Conservation (phyloP, 2,329 filamentous ascomycete species). For the Talaromyces islandicus region DNA sequence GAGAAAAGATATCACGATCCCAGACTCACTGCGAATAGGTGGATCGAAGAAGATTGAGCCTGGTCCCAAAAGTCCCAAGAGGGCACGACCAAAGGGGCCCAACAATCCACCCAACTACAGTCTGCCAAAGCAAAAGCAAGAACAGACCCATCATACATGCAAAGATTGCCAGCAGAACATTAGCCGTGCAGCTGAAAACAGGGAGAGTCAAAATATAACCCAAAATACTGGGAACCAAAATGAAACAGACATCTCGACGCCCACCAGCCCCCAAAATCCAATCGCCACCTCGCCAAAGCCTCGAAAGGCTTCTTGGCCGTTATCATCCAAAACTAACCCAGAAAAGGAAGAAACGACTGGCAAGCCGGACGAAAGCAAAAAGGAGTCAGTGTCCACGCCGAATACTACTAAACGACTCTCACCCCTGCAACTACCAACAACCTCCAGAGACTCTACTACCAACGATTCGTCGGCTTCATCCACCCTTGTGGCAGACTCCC, state of each 20-base stretch:
- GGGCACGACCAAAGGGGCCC: background rate
- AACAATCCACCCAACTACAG: background rate
- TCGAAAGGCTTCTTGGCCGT: background rate
- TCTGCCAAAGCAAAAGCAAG: background rate
- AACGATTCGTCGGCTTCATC: background rate
- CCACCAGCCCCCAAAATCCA: background rate
- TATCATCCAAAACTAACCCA: background rate
- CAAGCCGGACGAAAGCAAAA: background rate
- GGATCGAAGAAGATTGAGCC: slow-evolving; percentile 1
- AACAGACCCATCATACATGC: background rate
- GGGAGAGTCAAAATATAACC: background rate
- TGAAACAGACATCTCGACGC: background rate
- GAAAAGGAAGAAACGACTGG: background rate
- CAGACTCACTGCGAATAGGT: slow-evolving; percentile 6
- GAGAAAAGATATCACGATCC: slow-evolving; percentile 2
- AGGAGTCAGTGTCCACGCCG: background rate
- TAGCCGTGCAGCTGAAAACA: background rate
- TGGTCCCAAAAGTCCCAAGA: background rate
- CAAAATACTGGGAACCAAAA: background rate
- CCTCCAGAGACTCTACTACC: background rate
- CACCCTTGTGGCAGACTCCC: background rate
- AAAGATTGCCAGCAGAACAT: background rate
- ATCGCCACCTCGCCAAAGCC: background rate
- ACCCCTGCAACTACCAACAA: background rate
- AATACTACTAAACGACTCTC: background rate